Conservation (phyloP, 2,329 filamentous ascomycete genomes). For the Simplicillium sp. region DNA sequence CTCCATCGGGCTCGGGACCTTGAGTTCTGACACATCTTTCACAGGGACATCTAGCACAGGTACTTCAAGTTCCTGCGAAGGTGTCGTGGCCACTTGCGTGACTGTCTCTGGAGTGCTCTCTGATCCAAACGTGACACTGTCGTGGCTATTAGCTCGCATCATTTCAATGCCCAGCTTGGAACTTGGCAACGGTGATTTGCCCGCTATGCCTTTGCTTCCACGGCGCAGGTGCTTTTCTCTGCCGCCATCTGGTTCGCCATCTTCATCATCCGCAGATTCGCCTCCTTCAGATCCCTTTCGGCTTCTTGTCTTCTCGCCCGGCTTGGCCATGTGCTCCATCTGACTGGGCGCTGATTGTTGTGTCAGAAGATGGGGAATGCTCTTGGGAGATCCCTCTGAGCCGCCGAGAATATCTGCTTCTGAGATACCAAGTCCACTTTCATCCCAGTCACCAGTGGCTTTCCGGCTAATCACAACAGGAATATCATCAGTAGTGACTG, state of each 20-base stretch:
- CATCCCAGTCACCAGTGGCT: conserved; percentile 68
- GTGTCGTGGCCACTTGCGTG: conserved; percentile 41
- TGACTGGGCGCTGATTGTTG: conserved; percentile 57
- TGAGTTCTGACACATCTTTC: too few species aligned
- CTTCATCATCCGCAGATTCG: conserved; percentile 90
- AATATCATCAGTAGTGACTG: conserved; percentile 66
- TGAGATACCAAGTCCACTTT: conserved; percentile 69
- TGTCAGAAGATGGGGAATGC: conserved; percentile 44
- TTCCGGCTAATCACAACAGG: conserved; percentile 68
- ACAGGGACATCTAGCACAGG: conserved; percentile 15
- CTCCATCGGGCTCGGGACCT: too few species aligned
- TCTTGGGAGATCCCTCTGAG: conserved; percentile 24
- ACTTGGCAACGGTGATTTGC: conserved; percentile 54
- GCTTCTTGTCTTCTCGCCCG: conserved; percentile 16
- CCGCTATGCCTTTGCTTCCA: conserved; percentile 23
- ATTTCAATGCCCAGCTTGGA: conserved; percentile 94
- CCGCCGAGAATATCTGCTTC: conserved; percentile 41
- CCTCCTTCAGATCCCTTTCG: conserved; percentile 60
- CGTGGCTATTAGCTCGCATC: conserved; percentile 94
- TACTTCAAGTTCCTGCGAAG: conserved; percentile 29
- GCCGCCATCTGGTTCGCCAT: conserved; percentile 54
- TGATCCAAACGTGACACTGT: conserved; percentile 55
- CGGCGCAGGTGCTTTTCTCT: conserved; percentile 37
- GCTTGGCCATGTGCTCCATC: conserved; percentile 31
- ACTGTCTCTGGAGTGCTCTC: conserved; percentile 41